These are phyloP conservation scores for Komagataella pseudopastoris DNA, from an alignment of 805 yeast genomes.

Conservation along the genomic window DNA sequence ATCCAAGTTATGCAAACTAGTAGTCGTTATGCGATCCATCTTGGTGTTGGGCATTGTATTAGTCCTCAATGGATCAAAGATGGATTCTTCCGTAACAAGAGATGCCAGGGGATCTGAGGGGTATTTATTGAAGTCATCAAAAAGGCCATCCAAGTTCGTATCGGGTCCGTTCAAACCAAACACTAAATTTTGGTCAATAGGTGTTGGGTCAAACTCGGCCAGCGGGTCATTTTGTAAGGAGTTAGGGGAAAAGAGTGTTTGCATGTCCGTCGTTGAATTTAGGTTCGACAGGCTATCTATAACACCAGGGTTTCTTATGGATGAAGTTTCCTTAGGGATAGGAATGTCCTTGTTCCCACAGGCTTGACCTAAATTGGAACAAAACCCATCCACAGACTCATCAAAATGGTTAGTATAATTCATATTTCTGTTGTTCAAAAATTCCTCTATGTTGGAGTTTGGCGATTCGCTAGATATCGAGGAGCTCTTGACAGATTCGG, in stretches of 20 bases:
- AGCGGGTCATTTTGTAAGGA: slow-evolving; percentile 22
- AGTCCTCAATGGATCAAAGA: slow-evolving; percentile 37
- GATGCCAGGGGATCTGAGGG: slow-evolving; percentile 22
- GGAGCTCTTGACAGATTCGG: slow-evolving; percentile 1
- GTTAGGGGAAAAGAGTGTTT: background rate
- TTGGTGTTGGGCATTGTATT: background rate
- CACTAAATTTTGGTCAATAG: slow-evolving; percentile 42
- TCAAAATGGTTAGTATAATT: slow-evolving; percentile 35
- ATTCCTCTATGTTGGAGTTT: background rate
- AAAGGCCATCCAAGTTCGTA: background rate
- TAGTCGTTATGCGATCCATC: slow-evolving; percentile 6
- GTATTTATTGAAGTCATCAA: slow-evolving; percentile 3
- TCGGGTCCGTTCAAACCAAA: slow-evolving; percentile 15
- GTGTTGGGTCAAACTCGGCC: slow-evolving; percentile 28
- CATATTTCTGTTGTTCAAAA: slow-evolving; percentile 11
- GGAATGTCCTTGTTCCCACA: slow-evolving; percentile 72
- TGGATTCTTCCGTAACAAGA: slow-evolving; percentile 41
- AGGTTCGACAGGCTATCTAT: background rate
- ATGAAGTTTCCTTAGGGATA: slow-evolving; percentile 29
- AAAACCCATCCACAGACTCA: slow-evolving; percentile 64
- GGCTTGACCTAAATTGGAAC: slow-evolving; percentile 62
- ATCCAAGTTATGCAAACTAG: slow-evolving; percentile 8
- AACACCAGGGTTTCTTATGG: background rate
- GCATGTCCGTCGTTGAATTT: background rate
- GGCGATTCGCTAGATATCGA: slow-evolving; percentile 2